Evolutionary conservation across 495 filamentous ascomycete species (phyloP), one percentile per base, ranked within the genome.

Genomic region (Massariosphaeria phaeospora): DNA sequence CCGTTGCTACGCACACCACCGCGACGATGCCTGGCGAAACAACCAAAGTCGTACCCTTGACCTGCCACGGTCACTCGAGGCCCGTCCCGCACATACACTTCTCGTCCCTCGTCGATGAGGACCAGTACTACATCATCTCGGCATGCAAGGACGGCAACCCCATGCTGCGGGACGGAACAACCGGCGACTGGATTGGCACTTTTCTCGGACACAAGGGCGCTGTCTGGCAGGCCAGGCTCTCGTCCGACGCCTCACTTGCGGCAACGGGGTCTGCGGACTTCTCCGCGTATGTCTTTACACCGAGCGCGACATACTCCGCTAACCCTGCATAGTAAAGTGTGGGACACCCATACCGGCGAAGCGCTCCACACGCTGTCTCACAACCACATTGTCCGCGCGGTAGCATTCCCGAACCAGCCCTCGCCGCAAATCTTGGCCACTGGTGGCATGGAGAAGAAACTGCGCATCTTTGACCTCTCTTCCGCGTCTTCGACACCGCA

Each of bases 161-260:
- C 29, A 97, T 97, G 91, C 86, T 98, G 62, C 85, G 93, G 49
- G 88, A 98, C 76, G 93, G 93, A 47, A 80, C 95, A 48, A 97
- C 93, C 13, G 93, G 93, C 48, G 93, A 98, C 69, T 98, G 61
- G 93, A 97, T 98, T 57, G 93, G 93, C 30, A 98, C 94, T 31
- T 97, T 97, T 65, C 82, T 98, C 47, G 91, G 93, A 38, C 93
- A 98, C 73, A 97, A 98, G 74, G 93, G 93, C 55, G 93, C 93
- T 15, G 90, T 96, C 44, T 98, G 91, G 88, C 89, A 95, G 75
- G 86, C 89, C 23, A 80, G 91, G 48, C 79, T 97, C 10, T 95
- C 89, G 34, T 80, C 86, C 21, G 93, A 97, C 70, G 88, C 90
- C 6, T 80, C 81, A 27, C 83, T 89, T 29, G 90, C 94, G 55